phyloP scores from a whole-genome alignment of 2,329 filamentous ascomycete genomes.

The Macroventuria anomochaeta region DNA sequence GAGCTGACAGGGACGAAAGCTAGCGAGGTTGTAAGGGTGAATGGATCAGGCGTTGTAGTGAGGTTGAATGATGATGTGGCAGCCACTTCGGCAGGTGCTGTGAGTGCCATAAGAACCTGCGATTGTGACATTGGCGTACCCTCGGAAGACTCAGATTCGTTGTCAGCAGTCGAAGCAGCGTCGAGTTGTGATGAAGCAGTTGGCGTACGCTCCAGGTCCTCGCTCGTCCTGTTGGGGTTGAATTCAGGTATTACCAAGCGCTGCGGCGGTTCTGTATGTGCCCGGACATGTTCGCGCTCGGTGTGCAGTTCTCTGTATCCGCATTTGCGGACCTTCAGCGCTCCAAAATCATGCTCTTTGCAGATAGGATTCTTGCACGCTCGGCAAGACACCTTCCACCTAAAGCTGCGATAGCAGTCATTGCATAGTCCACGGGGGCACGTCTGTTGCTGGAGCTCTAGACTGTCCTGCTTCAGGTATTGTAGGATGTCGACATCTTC shows the following conservation, averaged over 20 bases:
- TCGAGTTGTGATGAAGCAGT: slow-evolving; percentile 33
- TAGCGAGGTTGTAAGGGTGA: slow-evolving; percentile 29
- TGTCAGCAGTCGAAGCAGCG: slow-evolving; percentile 31
- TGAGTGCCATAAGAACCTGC: slow-evolving; percentile 40
- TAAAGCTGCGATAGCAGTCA: slow-evolving; percentile 63
- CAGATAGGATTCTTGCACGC: slow-evolving; percentile 63
- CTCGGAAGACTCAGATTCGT: slow-evolving; percentile 38
- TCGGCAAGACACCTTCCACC: slow-evolving; percentile 66
- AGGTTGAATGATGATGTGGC: slow-evolving; percentile 37
- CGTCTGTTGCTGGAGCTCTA: slow-evolving; percentile 52
- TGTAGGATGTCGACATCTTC: slow-evolving; percentile 50
- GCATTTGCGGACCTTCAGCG: slow-evolving; percentile 63
- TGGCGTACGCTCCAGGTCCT: slow-evolving; percentile 35
- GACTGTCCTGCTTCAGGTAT: slow-evolving; percentile 50
- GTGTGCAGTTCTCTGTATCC: slow-evolving; percentile 62
- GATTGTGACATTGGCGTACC: slow-evolving; percentile 44
- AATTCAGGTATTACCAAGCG: slow-evolving; percentile 48
- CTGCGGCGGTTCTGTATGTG: slow-evolving; percentile 42
- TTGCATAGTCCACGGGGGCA: slow-evolving; percentile 64
- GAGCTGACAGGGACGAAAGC: slow-evolving; percentile 44
- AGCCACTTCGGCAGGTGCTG: slow-evolving; percentile 40
- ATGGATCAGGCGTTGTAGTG: slow-evolving; percentile 33
- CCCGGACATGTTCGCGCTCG: slow-evolving; percentile 53
- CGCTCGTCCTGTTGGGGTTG: slow-evolving; percentile 38
- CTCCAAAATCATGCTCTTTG: slow-evolving; percentile 66